A percentile compares a stretch with the other conserved stretches of the same genome.
Conservation (phyloP, 1,284 basidiomycete genomes). For the Trichosporon sp. region DNA sequence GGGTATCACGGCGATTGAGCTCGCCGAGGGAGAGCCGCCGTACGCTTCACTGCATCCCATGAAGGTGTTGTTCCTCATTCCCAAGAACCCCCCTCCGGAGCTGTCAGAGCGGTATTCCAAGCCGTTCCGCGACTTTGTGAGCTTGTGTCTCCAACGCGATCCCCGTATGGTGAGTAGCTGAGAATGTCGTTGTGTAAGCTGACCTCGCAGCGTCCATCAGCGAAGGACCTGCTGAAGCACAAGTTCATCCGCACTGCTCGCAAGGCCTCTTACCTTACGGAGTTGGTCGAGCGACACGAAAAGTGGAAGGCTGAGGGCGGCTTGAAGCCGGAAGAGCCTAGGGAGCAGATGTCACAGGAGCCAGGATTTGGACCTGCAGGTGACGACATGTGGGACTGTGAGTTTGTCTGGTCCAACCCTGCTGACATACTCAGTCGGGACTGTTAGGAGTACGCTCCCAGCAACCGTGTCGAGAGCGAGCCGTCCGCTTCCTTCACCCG, state of each 20-base stretch:
- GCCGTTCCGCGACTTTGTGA: constrained; percentile 88
- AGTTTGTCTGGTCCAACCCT: constrained; percentile 12
- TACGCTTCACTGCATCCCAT: constrained; percentile 98
- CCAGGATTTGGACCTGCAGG: constrained; percentile 54
- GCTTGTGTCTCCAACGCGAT: constrained; percentile 87
- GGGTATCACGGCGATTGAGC: constrained; percentile 91
- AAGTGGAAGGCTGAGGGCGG: constrained; percentile 87
- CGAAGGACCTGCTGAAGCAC: constrained; percentile 91
- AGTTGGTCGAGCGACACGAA: constrained; percentile 89
- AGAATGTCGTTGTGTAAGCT: constrained; percentile 8
- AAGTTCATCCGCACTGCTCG: constrained; percentile 92
- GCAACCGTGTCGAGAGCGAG: constrained; percentile 28
- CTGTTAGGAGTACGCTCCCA: constrained; percentile 37
- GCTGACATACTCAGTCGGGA: constrained; percentile 39
- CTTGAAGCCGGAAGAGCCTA: constrained; percentile 59
- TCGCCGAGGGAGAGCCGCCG: constrained; percentile 94
- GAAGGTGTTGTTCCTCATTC: constrained; percentile 98
- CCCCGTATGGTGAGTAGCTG: constrained; percentile 67
- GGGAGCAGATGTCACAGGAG: constrained; percentile 21
- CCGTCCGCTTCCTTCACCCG: constrained; percentile 13
- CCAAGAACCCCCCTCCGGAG: constrained; percentile 90
- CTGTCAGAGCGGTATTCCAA: constrained; percentile 82
- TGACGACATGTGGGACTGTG: constrained; percentile 93
- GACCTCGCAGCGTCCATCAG: constrained; percentile 70
- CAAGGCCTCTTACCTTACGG: constrained; percentile 88